Evolutionary conservation across 164 flowering plant genomes (phyloP).

Genomic region (Stephania japonica): DNA sequence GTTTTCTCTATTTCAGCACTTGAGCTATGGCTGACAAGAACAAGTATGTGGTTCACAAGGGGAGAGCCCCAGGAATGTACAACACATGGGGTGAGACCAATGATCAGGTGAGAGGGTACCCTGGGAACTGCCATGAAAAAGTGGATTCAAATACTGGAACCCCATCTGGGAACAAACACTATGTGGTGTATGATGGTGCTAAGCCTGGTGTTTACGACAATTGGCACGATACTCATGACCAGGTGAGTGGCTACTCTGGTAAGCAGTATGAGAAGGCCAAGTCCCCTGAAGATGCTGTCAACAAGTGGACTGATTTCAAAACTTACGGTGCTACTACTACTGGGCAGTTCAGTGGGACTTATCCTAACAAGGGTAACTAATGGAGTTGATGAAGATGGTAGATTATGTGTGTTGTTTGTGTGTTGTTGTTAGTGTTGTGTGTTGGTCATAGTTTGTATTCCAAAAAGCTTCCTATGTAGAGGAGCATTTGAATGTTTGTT

Average conservation of each 20-base stretch:
- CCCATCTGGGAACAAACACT: not conserved
- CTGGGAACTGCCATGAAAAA: constrained; percentile 6
- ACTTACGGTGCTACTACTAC: too few relatives aligned
- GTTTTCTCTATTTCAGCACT: too few relatives aligned
- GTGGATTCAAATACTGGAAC: not conserved
- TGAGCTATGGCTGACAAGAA: not conserved
- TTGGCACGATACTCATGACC: not conserved
- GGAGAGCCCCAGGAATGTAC: not conserved
- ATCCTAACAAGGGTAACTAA: not conserved
- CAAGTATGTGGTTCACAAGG: constrained; percentile 5
- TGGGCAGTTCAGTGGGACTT: not conserved
- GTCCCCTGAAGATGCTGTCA: not conserved
- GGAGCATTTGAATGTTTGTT: too few relatives aligned
- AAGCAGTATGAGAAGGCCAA: not conserved
- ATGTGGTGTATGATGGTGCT: constrained; percentile 3
- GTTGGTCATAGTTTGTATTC: too few relatives aligned
- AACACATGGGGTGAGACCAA: constrained; percentile 1
- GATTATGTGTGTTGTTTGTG: too few relatives aligned
- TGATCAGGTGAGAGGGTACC: constrained; percentile 1
- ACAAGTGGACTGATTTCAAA: not conserved
- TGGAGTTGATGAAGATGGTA: not conserved
- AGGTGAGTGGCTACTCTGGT: constrained; percentile 1
- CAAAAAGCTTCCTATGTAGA: too few relatives aligned
- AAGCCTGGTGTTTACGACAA: not conserved
- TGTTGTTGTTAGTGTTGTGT: too few relatives aligned